A percentile compares a stretch with the other conserved stretches of the same genome.
Conservation (phyloP, 495 filamentous ascomycete genomes). For the Neurospora sp. region DNA sequence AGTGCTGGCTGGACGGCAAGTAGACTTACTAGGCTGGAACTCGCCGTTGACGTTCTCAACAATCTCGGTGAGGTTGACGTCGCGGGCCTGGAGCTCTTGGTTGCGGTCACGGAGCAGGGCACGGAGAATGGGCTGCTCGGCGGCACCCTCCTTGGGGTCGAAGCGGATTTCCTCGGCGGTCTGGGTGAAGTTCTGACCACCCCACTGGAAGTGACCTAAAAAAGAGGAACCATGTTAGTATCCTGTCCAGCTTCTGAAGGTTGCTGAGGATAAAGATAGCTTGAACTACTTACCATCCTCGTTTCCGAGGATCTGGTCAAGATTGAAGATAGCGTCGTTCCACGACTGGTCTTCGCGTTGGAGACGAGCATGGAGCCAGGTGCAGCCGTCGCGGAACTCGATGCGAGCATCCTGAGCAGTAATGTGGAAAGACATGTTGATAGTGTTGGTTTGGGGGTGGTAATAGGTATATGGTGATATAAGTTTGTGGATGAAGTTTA, state of each 20-base stretch:
- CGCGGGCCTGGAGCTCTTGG: constrained; percentile 1
- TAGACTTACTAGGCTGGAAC: neutral
- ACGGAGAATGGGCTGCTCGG: constrained; percentile 20
- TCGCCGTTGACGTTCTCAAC: constrained; percentile 17
- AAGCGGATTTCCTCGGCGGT: constrained; percentile 32
- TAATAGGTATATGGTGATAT: neutral
- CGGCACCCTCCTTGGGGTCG: constrained; percentile 27
- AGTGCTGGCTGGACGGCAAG: neutral
- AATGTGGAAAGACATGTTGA: constrained; percentile 31
- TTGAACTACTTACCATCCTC: constrained; percentile 26
- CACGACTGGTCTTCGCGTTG: constrained; percentile 19
- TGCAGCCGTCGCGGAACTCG: constrained; percentile 24
- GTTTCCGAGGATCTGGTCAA: constrained; percentile 36
- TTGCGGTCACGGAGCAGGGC: constrained; percentile 9
- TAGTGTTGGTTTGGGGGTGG: neutral
- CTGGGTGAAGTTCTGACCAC: constrained; percentile 27
- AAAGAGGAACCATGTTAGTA: neutral
- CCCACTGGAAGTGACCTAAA: constrained; percentile 38
- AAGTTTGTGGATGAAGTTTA: neutral
- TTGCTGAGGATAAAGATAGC: neutral
- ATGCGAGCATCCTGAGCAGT: constrained; percentile 28
- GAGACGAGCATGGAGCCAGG: constrained; percentile 26
- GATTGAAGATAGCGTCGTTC: constrained; percentile 27
- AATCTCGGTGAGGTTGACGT: constrained; percentile 24
- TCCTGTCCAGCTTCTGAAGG: neutral